Evolutionary conservation across 2,329 filamentous ascomycete species (phyloP), one percentile per base, ranked within the genome.

Genomic region (Talaromyces rugulosus): DNA sequence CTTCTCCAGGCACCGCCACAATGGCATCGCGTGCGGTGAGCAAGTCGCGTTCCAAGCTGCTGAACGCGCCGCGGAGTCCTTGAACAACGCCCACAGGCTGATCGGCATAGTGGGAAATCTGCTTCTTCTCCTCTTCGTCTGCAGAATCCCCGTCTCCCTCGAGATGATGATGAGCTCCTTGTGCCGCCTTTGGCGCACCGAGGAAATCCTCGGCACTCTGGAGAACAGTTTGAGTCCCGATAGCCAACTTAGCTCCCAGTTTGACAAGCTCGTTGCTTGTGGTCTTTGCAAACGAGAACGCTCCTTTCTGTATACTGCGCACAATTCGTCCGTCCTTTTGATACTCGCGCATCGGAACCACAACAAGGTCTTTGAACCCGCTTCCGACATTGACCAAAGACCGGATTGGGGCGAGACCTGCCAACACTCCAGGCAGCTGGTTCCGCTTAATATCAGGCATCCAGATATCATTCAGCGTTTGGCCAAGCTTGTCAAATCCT

Each of bases 211-310:
- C 96, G 0, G 93, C 92, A 18, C 90, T 90, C 71, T 96, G 90
- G 1, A 99, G 84, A 16, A 93, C 87, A n/a, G 90, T 95, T 71
- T 98, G 95, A 3, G 96, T 96, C 36, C 95, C 95, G 56, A 98
- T 91, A 0, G 94, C 94, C 57, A 98, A 82, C 75, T 97, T 98
- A 53, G 95, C 95, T 12, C 95, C 94, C 0, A 99, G 82, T 70
- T 95, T 95, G 65, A 96, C 90, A n/a, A 98, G 83, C 72, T 97
- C 95, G 0, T 90, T 96, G 2, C 93, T 93, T 0, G 95, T 99
- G 1, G 92, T 97, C 70, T 90, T 93, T 40, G 91, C 93, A 76
- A 99, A 99, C 1, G 91, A 89, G 8, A 89, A 81, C 0, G 93
- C 92, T 2, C 96, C 95, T 77, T 96, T 98, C 64, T 92, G 88